Base-by-base conservation (phyloP, 139 green algal species). In the Chlorella sp. region DNA sequence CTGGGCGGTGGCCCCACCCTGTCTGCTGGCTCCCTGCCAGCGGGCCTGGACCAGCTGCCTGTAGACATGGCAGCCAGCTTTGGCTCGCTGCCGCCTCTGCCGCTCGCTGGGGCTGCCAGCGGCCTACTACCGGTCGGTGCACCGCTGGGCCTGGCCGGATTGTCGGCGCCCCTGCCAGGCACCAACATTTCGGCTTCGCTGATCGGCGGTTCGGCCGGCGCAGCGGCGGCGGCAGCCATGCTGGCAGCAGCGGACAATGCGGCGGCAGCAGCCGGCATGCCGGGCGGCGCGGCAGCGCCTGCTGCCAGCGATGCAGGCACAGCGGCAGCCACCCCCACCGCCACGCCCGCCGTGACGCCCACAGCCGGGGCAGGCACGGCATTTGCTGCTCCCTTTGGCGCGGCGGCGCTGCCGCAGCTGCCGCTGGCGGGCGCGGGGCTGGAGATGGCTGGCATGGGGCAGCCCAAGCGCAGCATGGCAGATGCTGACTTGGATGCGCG, bases 401-500 rank as follows among this genome's bases (percentile, higher is more conserved):
- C n/a, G 73, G 79, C 51, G 9, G 48, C 43, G 30, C 51, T 60
- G 38, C 44, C 0, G 30, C 72, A 40, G 67, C 24, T 20, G 20
- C n/a, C 20, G 81, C 5, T 43, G 38, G 80, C 51, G 0, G 76
- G 40, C 20, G 22, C 28, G 0, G 51, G 34, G 51, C 34, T 34
- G 74, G 48, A 34, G 32, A 4, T 46, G 13, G 81, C 38, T 26
- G 81, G 38, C 13, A 69, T 38, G 34, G n/a, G 36, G 17, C 17
- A 24, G 38, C 38, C 19, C 24, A 76, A 76, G 70, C 24, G 70
- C 73, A 46, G 46, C 73, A 79, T 8, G 44, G 43, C 43, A 7
- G 79, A 84, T 34, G 30, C 56, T 2, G 65, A 85, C 7, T n/a
- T 67, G 26, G 93, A 95, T 22, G 73, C 77, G 3, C 83, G 93